Percentiles rank a stretch among this genome's conserved stretches.
phyloP scores from a whole-genome alignment of 2,329 filamentous ascomycete genomes.

The Neurospora sp. region DNA sequence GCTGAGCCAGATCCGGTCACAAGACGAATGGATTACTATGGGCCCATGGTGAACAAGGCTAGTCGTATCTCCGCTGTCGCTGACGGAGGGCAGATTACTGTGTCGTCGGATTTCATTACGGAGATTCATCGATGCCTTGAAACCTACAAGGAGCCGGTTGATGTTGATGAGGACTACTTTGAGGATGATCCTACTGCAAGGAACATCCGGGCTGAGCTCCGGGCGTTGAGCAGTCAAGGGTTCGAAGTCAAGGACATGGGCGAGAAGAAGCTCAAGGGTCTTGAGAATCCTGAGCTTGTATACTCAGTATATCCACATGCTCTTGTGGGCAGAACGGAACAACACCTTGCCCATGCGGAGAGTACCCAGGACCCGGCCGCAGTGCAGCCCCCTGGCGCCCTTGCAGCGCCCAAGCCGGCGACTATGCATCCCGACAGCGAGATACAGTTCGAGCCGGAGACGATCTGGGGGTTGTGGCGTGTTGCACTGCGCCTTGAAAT shows the following conservation, averaged over 20 bases:
- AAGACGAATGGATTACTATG: conserved; percentile 98
- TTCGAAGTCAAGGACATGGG: conserved; percentile 94
- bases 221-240: conserved; percentile 78
- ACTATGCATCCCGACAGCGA: conserved; percentile 55
- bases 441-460: conserved; percentile 67
- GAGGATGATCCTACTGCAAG: conserved; percentile 65
- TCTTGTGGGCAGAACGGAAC: conserved; percentile 67
- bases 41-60: conserved; percentile 97
- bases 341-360: conserved; percentile 46
- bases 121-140: conserved; percentile 89
- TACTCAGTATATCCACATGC: conserved; percentile 92
- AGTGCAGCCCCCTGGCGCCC: conserved; percentile 24
- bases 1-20: conserved; percentile 95
- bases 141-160: conserved; percentile 77
- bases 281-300: conserved; percentile 93
- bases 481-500: conserved; percentile 84
- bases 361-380: not conserved
- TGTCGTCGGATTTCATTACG: conserved; percentile 92
- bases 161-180: conserved; percentile 62
- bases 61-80: conserved; percentile 89
- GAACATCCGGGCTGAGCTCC: conserved; percentile 76
- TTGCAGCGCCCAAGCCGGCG: conserved; percentile 45
- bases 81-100: conserved; percentile 93
- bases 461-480: conserved; percentile 84
- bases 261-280: conserved; percentile 87